Evolutionary conservation across 2,329 filamentous ascomycete genomes (phyloP).

Genomic region (Xenosphaeropsis pyriputrescens): DNA sequence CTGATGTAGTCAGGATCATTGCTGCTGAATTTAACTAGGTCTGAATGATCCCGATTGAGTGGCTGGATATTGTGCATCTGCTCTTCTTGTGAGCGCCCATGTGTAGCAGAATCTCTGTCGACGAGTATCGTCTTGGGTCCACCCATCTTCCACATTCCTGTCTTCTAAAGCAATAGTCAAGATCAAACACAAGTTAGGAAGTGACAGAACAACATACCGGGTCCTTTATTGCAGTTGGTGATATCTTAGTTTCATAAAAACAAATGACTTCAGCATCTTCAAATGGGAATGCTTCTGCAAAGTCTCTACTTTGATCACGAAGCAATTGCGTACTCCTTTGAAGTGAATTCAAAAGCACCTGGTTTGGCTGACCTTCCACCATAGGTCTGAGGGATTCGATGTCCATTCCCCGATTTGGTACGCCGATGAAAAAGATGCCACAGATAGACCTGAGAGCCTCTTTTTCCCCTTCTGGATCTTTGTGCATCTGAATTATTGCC

Average conservation of each 20-base stretch:
- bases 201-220: neutral
- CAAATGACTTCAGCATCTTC: constrained; percentile 3
- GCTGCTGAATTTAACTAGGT: constrained; percentile 1
- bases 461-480: neutral
- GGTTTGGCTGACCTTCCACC: constrained; percentile 5
- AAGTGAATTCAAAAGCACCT: constrained; percentile 1
- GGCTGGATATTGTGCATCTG: too few species aligned
- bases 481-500: constrained; percentile 4
- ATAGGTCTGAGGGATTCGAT: constrained; percentile 4
- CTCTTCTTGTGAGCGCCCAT: neutral
- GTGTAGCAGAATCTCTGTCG: constrained; percentile 1
- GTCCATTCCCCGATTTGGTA: constrained; percentile 6
- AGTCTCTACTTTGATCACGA: constrained; percentile 1
- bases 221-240: constrained; percentile 2
- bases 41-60: constrained; percentile 2
- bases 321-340: constrained; percentile 3
- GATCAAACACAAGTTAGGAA: neutral
- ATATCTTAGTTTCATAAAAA: constrained; percentile 6
- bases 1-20: constrained; percentile 1
- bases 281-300: constrained; percentile 2
- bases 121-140: constrained; percentile 1
- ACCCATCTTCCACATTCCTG: constrained; percentile 1
- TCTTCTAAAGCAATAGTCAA: neutral
- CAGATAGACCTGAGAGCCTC: constrained; percentile 1
- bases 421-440: constrained; percentile 6